phyloP scores from a whole-genome alignment of 2,329 filamentous ascomycete genomes.

The Orbilia javanica region DNA sequence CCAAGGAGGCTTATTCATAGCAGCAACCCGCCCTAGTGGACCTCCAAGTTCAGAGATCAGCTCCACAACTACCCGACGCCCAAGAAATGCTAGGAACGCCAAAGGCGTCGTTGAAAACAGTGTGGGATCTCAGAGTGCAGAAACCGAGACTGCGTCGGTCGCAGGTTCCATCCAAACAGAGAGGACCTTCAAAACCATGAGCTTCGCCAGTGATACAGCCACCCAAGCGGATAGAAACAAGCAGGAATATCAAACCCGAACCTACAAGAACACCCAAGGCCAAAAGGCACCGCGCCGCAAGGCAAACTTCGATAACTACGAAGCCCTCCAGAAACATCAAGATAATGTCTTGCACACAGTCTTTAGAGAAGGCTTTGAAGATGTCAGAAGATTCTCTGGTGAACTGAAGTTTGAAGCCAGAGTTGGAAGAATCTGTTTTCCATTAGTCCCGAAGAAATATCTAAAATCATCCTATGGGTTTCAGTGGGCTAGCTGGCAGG shows the following conservation, averaged over 20 bases:
- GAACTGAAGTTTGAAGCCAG: slow-evolving; percentile 57
- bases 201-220: background rate
- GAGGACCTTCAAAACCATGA: slow-evolving; percentile 2
- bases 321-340: slow-evolving; percentile 32
- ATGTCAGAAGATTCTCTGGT: slow-evolving; percentile 52
- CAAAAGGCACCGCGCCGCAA: slow-evolving; percentile 41
- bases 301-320: slow-evolving; percentile 22
- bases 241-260: slow-evolving; percentile 44
- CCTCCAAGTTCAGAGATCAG: slow-evolving; percentile 9
- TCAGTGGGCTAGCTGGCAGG: slow-evolving; percentile 52
- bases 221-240: background rate
- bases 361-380: slow-evolving; percentile 54
- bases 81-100: slow-evolving; percentile 14
- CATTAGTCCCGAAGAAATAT: slow-evolving; percentile 46
- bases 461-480: slow-evolving; percentile 41
- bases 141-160: background rate
- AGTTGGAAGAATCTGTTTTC: slow-evolving; percentile 55
- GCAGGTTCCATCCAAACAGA: slow-evolving; percentile 1
- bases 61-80: slow-evolving; percentile 10
- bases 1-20: background rate
- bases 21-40: background rate
- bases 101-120: background rate
- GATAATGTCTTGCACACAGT: slow-evolving; percentile 20
- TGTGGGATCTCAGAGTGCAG: background rate
- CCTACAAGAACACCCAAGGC: slow-evolving; percentile 37